Evolutionary conservation across 805 yeast species (phyloP).

Genomic region (Suhomyces xylopsoci): DNA sequence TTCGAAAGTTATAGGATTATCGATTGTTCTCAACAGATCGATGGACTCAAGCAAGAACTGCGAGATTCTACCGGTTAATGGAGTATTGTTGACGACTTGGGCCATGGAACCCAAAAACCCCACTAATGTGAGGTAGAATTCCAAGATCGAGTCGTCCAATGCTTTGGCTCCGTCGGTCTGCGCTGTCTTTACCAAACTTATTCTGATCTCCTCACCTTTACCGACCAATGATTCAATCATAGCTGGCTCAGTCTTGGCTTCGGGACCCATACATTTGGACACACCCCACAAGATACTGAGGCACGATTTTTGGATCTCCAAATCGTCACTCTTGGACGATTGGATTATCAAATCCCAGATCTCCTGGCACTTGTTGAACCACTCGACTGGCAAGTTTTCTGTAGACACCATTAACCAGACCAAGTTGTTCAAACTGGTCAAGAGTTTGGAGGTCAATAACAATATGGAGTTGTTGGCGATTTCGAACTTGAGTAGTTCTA

Average conservation of each 20-base stretch:
- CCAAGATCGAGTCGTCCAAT: conserved; percentile 6
- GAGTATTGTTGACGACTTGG: conserved; percentile 41
- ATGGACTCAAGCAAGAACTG: conserved; percentile 19
- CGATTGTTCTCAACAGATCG: conserved; percentile 3
- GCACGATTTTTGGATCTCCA: conserved; percentile 28
- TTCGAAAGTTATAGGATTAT: conserved; percentile 23
- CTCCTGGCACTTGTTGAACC: conserved; percentile 31
- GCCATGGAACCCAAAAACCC: conserved; percentile 57
- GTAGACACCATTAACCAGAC: conserved; percentile 51
- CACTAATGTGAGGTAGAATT: conserved; percentile 30
- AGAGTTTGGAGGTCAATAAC: conserved; percentile 50
- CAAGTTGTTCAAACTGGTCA: conserved; percentile 70
- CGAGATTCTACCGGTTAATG: conserved; percentile 44
- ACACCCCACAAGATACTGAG: conserved; percentile 39
- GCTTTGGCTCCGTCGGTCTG: not conserved
- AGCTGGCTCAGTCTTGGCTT: conserved; percentile 14
- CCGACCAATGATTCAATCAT: conserved; percentile 25
- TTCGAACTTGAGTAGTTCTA: conserved; percentile 38
- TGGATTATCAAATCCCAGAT: conserved; percentile 29
- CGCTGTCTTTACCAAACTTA: not conserved
- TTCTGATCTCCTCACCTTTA: conserved; percentile 16
- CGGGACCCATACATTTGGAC: conserved; percentile 34
- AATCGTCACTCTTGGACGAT: conserved; percentile 10
- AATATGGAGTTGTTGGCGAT: conserved; percentile 22
- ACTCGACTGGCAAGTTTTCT: conserved; percentile 31